Conservation (phyloP, 352 stramenopile species). For the Pseudoperonospora humuli region DNA sequence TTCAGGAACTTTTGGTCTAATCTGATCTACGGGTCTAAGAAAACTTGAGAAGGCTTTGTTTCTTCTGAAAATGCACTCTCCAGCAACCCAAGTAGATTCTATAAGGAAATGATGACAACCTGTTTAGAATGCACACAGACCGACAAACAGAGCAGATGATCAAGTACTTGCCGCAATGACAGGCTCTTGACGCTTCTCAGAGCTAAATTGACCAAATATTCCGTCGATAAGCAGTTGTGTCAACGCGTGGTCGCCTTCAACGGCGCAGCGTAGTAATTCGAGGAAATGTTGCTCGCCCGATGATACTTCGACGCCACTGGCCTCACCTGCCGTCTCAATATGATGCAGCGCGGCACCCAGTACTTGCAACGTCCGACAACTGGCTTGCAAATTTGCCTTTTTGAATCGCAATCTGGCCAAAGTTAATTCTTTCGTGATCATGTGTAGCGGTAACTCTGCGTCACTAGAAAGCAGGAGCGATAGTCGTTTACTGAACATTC, state of each 20-base stretch:
- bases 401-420: no score
- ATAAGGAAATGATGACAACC: not conserved
- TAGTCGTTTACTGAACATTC: slow-evolving; percentile 52
- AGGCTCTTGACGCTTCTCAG: slow-evolving; percentile 34
- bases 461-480: slow-evolving; percentile 47
- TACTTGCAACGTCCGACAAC: slow-evolving; percentile 49
- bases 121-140: not conserved
- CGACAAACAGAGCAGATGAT: not conserved
- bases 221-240: slow-evolving; percentile 49
- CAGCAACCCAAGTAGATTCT: slow-evolving; percentile 35
- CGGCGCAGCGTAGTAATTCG: slow-evolving; percentile 56
- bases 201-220: slow-evolving; percentile 30
- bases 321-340: slow-evolving; percentile 34
- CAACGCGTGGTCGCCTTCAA: slow-evolving; percentile 57
- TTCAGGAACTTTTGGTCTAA: not conserved
- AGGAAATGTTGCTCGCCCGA: slow-evolving; percentile 56
- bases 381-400: no score
- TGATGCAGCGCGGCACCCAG: slow-evolving; percentile 43
- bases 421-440: no score
- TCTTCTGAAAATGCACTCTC: slow-evolving; percentile 3
- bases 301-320: slow-evolving; percentile 38
- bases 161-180: slow-evolving; percentile 32
- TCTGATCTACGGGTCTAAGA: not conserved
- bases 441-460: slow-evolving; percentile 41
- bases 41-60: not conserved